These are phyloP conservation scores for Phalaenopsis hybrid DNA, from an alignment of 116 monocot genomes.

Conservation along the genomic window DNA sequence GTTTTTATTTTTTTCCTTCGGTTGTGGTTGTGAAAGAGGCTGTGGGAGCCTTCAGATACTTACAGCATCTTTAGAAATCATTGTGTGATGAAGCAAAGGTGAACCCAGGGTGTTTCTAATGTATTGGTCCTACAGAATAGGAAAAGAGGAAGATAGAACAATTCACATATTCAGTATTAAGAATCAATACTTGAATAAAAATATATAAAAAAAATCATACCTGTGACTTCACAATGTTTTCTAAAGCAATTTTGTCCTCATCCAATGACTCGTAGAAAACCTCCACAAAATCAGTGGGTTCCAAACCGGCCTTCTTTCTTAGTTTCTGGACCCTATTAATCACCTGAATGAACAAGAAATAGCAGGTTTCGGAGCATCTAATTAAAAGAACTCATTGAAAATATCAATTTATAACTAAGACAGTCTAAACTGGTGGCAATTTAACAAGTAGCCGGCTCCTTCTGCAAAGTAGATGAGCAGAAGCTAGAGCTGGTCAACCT, in stretches of 20 bases:
- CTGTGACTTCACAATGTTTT: conserved; percentile 63
- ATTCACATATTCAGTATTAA: background rate
- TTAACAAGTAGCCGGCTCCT: background rate
- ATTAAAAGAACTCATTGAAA: background rate
- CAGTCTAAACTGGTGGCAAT: background rate
- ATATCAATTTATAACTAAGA: background rate
- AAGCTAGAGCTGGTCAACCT: background rate
- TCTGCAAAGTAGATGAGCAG: background rate
- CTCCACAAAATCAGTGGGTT: conserved; percentile 86
- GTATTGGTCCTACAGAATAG: conserved; percentile 55
- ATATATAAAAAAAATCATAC: conserved; percentile 18
- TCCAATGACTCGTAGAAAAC: conserved; percentile 63
- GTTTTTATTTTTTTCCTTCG: too few relatives aligned
- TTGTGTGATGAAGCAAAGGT: conserved; percentile 50
- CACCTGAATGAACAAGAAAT: conserved; percentile 36
- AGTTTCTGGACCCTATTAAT: conserved; percentile 92
- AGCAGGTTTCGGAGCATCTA: background rate
- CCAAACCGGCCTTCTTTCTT: conserved; percentile 83
- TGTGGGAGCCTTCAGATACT: conserved; percentile 13
- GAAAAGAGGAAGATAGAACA: background rate
- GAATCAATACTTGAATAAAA: background rate
- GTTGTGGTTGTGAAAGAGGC: too few relatives aligned
- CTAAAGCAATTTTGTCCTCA: conserved; percentile 31
- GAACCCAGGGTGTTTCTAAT: conserved; percentile 73
- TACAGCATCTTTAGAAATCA: conserved; percentile 54